Evolutionary conservation across 2,329 filamentous ascomycete species (phyloP).

Genomic region (Parastagonospora nodorum): DNA sequence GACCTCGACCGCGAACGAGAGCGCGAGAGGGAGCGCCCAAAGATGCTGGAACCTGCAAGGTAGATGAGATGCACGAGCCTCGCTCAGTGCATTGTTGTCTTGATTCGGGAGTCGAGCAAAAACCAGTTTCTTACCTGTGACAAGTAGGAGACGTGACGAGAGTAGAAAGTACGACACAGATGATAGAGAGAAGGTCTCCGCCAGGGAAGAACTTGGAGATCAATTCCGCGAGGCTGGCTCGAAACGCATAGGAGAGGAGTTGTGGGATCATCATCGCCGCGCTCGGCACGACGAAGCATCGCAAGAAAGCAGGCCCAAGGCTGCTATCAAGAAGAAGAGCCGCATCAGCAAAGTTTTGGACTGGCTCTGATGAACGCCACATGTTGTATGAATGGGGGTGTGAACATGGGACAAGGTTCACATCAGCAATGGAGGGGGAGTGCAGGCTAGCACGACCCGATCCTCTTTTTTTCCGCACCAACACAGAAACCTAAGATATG

Average conservation of each 20-base stretch:
- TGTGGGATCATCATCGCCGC: not conserved
- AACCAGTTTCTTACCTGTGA: not conserved
- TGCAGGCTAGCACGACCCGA: too few relatives aligned
- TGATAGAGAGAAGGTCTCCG: not conserved
- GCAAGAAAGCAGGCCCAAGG: not conserved
- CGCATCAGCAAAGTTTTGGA: constrained; percentile 12
- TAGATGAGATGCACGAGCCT: constrained; percentile 22
- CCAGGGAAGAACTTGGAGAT: not conserved
- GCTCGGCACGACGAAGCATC: not conserved
- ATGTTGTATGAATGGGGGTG: not conserved
- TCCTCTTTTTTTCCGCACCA: too few relatives aligned
- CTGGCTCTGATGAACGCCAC: constrained; percentile 13
- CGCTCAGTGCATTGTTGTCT: not conserved
- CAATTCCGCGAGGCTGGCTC: not conserved
- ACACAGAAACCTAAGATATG: too few relatives aligned
- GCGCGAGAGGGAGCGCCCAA: constrained; percentile 28
- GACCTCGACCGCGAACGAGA: constrained; percentile 17
- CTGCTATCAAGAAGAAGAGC: constrained; percentile 6
- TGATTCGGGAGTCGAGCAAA: not conserved
- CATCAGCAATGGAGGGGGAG: too few relatives aligned
- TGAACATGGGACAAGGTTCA: too few relatives aligned
- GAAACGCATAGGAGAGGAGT: not conserved
- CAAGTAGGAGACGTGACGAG: not conserved
- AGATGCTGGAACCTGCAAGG: constrained; percentile 37
- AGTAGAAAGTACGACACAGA: not conserved